These are phyloP conservation scores for Podila minutissima DNA, from an alignment of 192 early-diverging fungal genomes.

Conservation along the genomic window DNA sequence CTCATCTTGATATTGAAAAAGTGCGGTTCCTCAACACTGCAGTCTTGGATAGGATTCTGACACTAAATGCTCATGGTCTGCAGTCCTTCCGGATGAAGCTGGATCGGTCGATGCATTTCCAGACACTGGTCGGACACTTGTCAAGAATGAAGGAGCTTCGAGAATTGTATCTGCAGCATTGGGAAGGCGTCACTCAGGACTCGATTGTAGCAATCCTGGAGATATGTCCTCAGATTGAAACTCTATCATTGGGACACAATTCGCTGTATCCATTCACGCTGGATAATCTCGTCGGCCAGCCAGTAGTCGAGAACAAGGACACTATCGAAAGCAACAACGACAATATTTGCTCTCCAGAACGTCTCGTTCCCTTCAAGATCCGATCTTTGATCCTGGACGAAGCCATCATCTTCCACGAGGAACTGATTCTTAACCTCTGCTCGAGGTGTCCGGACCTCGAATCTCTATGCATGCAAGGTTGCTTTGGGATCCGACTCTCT, in stretches of 20 bases:
- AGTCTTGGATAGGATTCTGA: slow-evolving; percentile 17
- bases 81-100: slow-evolving; percentile 14
- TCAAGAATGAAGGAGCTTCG: slow-evolving; percentile 20
- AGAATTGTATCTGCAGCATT: slow-evolving; percentile 39
- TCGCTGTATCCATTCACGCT: slow-evolving; percentile 35
- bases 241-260: slow-evolving; percentile 22
- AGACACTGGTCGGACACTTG: slow-evolving; percentile 6
- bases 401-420: slow-evolving; percentile 32
- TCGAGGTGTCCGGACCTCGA: slow-evolving; percentile 30
- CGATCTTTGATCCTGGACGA: slow-evolving; percentile 23
- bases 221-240: slow-evolving; percentile 22
- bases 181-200: slow-evolving; percentile 25
- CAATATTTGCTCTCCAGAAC: background rate
- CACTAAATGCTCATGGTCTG: slow-evolving; percentile 9
- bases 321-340: background rate
- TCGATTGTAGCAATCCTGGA: slow-evolving; percentile 10
- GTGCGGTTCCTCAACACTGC: slow-evolving; percentile 24
- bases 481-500: slow-evolving; percentile 37
- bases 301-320: background rate
- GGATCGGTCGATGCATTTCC: slow-evolving; percentile 18
- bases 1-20: slow-evolving; percentile 29
- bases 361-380: slow-evolving; percentile 8
- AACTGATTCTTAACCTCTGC: slow-evolving; percentile 22
- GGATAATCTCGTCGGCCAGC: slow-evolving; percentile 6
- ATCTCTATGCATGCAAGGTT: slow-evolving; percentile 23